These are phyloP conservation scores for Apiospora saccharicola DNA, from an alignment of 2,329 filamentous ascomycete species.

Conservation along the genomic window DNA sequence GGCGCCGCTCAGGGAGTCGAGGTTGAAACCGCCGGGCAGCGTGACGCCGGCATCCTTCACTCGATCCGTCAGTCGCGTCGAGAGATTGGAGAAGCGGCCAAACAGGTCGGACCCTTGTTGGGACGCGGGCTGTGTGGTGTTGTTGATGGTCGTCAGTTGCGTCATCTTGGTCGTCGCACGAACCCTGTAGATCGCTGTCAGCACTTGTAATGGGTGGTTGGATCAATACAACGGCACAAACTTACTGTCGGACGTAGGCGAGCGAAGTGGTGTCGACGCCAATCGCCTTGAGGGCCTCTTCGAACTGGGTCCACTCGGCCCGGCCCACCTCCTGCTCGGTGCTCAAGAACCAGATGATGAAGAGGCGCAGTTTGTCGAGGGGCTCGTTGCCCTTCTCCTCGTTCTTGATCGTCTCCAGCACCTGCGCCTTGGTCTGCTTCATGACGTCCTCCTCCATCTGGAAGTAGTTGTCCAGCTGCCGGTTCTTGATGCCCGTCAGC, in stretches of 20 bases:
- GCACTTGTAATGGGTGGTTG: too few species aligned
- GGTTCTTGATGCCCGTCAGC: conserved; percentile 84
- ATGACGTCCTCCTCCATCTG: conserved; percentile 92
- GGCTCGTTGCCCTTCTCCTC: conserved; percentile 82
- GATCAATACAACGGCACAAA: conserved; percentile 29
- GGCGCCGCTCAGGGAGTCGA: conserved; percentile 92
- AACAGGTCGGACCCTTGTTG: conserved; percentile 79
- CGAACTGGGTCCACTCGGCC: conserved; percentile 84
- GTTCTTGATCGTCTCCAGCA: conserved; percentile 86
- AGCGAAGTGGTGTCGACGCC: conserved; percentile 81
- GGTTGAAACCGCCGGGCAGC: conserved; percentile 74
- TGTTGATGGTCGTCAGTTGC: conserved; percentile 91
- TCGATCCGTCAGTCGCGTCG: conserved; percentile 88
- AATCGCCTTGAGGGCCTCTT: conserved; percentile 78
- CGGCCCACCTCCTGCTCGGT: conserved; percentile 88
- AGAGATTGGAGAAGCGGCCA: conserved; percentile 90
- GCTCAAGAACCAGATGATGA: conserved; percentile 97
- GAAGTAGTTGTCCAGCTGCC: conserved; percentile 95
- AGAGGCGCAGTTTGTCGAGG: conserved; percentile 88
- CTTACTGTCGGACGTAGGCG: conserved; percentile 85
- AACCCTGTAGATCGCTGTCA: conserved; percentile 59
- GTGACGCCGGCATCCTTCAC: conserved; percentile 90
- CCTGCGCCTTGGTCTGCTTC: conserved; percentile 89
- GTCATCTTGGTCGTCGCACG: conserved; percentile 97
- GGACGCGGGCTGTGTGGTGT: conserved; percentile 69